Conservation (phyloP, 2,329 filamentous ascomycete species). For the Alternaria sp. region DNA sequence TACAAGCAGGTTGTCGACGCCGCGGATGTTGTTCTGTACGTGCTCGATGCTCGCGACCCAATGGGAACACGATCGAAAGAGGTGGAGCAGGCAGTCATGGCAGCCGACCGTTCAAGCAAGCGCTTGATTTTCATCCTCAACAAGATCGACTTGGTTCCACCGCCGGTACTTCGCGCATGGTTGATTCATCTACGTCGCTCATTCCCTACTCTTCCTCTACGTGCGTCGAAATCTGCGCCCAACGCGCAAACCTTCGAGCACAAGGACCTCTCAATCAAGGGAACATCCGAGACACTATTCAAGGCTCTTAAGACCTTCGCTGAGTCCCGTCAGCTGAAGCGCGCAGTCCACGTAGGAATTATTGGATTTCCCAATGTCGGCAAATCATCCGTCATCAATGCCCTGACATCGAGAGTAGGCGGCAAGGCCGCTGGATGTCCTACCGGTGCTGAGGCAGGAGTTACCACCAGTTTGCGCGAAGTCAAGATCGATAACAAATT, state of each 20-base stretch:
- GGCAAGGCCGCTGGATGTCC: conserved; percentile 76
- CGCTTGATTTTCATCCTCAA: conserved; percentile 89
- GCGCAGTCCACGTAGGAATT: conserved; percentile 87
- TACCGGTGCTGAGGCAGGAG: conserved; percentile 87
- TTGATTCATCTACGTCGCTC: conserved; percentile 82
- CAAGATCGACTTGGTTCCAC: conserved; percentile 92
- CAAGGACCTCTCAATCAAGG: conserved; percentile 84
- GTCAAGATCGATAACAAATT: conserved; percentile 96
- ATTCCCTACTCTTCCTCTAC: conserved; percentile 89
- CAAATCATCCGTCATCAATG: conserved; percentile 96
- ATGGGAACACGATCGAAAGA: conserved; percentile 89
- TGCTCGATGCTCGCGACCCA: conserved; percentile 89
- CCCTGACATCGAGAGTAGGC: conserved; percentile 78
- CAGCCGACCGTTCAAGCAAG: conserved; percentile 82
- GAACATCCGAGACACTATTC: conserved; percentile 83
- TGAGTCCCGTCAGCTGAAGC: conserved; percentile 81
- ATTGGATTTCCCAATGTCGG: conserved; percentile 97
- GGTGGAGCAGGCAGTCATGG: conserved; percentile 89
- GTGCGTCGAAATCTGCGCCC: conserved; percentile 79
- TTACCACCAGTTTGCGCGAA: conserved; percentile 84
- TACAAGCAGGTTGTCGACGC: conserved; percentile 92
- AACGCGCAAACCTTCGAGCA: conserved; percentile 94
- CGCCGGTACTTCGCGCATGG: conserved; percentile 82
- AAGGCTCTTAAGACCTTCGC: conserved; percentile 89
- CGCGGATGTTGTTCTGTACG: conserved; percentile 90